Conservation (phyloP, 129 eudicot genomes). For the Flaveria robusta region DNA sequence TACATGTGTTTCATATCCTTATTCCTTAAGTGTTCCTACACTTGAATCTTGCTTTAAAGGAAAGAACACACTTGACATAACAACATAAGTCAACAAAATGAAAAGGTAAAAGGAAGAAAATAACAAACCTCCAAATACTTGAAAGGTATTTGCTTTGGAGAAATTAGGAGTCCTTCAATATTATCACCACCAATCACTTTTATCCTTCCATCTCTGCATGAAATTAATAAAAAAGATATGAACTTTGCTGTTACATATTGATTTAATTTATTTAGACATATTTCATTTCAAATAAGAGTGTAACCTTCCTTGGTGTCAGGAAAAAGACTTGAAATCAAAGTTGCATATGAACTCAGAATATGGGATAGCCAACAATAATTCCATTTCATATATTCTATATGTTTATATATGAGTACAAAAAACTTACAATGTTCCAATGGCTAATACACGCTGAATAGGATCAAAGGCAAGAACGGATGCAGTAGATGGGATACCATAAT, state of each 20-base stretch:
- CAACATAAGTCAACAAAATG: slow-evolving; percentile 6
- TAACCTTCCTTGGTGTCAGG: slow-evolving; percentile 20
- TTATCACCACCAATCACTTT: slow-evolving; percentile 92
- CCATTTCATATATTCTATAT: slow-evolving; percentile 12
- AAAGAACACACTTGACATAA: slow-evolving; percentile 11
- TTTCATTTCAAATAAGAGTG: neutral
- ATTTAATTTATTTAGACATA: neutral
- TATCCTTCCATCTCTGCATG: slow-evolving; percentile 93
- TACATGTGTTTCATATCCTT: slow-evolving; percentile 8
- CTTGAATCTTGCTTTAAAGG: neutral
- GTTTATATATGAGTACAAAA: neutral
- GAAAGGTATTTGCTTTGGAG: slow-evolving; percentile 75
- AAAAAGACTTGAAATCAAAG: neutral
- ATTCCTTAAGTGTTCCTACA: neutral
- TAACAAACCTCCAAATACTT: slow-evolving; percentile 83
- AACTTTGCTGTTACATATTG: neutral
- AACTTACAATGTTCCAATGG: slow-evolving; percentile 90
- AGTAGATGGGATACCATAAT: slow-evolving; percentile 85
- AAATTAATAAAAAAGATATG: slow-evolving; percentile 4
- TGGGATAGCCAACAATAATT: neutral
- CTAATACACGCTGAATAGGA: slow-evolving; percentile 84
- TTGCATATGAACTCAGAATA: neutral
- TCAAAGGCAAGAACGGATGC: slow-evolving; percentile 88
- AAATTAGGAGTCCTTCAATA: slow-evolving; percentile 82
- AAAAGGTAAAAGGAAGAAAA: slow-evolving; percentile 15